phyloP scores from a whole-genome alignment of 2,329 filamentous ascomycete genomes.

The Epichloe gansuensis region DNA sequence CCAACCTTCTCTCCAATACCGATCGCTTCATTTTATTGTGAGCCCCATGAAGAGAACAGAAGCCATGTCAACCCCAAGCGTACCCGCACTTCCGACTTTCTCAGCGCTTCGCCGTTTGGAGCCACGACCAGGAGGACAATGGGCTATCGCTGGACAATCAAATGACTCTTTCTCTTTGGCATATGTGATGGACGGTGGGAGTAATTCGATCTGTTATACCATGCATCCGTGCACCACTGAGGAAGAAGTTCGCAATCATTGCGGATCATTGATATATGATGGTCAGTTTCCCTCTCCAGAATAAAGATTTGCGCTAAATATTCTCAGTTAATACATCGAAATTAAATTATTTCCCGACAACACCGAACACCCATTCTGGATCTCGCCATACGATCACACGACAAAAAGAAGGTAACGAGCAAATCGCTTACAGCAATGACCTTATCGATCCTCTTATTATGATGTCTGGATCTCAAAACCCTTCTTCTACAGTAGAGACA shows the following conservation, averaged over 20 bases:
- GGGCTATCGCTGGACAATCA: constrained; percentile 8
- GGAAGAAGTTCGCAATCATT: constrained; percentile 6
- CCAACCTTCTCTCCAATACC: not conserved
- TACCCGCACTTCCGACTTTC: constrained; percentile 5
- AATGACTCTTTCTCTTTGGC: constrained; percentile 5
- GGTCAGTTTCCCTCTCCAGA: constrained; percentile 1
- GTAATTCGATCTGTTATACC: constrained; percentile 3
- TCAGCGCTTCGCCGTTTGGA: constrained; percentile 9
- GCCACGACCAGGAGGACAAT: constrained; percentile 8
- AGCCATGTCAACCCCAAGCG: not conserved
- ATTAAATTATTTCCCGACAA: not conserved
- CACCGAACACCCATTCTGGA: not conserved
- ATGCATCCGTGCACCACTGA: constrained; percentile 9
- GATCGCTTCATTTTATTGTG: not conserved
- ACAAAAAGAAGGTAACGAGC: not conserved
- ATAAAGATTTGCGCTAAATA: not conserved
- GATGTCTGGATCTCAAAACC: not conserved
- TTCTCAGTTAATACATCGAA: not conserved
- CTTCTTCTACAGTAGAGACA: not conserved
- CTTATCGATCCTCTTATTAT: not conserved
- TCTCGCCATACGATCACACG: not conserved
- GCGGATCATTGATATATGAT: constrained; percentile 6
- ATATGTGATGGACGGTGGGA: constrained; percentile 6
- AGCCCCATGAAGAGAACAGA: not conserved
- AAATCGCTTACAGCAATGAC: not conserved